phyloP scores from a whole-genome alignment of 306 rosid species.

The Cucurbita maxima region DNA sequence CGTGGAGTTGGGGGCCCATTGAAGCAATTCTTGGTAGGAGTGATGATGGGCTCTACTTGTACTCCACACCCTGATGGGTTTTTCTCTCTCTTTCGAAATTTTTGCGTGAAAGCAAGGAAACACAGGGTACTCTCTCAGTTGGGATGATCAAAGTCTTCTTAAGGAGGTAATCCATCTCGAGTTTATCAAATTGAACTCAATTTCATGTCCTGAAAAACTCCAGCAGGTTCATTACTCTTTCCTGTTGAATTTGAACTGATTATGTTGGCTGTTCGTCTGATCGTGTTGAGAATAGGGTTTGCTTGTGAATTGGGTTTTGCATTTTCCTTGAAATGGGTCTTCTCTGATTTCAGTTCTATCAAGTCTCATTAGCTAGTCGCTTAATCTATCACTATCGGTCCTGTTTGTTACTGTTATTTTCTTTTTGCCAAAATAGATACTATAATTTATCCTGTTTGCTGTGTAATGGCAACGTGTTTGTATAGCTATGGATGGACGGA shows the following conservation, averaged over 20 bases:
- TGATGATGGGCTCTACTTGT: not conserved
- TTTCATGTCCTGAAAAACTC: not conserved
- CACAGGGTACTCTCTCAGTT: not conserved
- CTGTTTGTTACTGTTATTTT: not conserved
- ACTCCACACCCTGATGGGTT: not conserved
- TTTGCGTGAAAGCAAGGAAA: constrained; percentile 6
- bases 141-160: not conserved
- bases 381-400: not conserved
- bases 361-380: not conserved
- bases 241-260: not conserved
- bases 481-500: not conserved
- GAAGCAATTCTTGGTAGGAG: not conserved
- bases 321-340: not conserved
- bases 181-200: not conserved
- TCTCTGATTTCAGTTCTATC: not conserved
- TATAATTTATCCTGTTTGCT: not conserved
- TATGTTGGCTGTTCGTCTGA: not conserved
- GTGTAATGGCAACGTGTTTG: not conserved
- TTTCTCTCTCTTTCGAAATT: not conserved
- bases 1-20: not conserved
- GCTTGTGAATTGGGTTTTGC: not conserved
- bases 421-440: not conserved
- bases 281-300: not conserved
- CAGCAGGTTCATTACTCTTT: not conserved
- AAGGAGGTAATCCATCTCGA: not conserved